These are phyloP conservation scores for Cryphonectria naterciae DNA, from an alignment of 2,329 filamentous ascomycete species.

Conservation along the genomic window DNA sequence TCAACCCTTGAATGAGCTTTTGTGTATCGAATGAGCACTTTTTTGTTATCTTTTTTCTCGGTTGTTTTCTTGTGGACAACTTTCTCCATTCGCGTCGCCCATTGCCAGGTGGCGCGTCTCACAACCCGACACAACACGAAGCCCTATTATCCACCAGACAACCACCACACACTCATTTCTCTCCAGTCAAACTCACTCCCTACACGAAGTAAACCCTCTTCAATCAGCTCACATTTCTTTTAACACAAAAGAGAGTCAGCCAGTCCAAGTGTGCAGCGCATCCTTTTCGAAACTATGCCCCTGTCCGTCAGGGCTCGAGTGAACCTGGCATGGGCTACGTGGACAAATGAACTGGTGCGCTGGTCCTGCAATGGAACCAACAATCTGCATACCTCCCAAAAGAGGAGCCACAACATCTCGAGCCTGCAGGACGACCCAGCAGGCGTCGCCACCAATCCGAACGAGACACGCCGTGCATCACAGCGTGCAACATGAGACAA, in stretches of 20 bases:
- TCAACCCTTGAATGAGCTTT: conserved; percentile 15
- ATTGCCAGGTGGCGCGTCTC: background rate
- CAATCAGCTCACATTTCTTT: background rate
- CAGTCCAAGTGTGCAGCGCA: background rate
- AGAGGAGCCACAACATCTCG: background rate
- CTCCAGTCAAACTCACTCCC: background rate
- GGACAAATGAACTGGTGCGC: conserved; percentile 2
- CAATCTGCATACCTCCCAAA: background rate
- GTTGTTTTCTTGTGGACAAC: background rate
- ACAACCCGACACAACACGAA: background rate
- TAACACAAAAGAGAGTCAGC: background rate
- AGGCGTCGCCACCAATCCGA: background rate
- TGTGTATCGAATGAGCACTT: background rate
- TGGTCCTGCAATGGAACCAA: background rate
- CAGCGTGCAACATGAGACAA: background rate
- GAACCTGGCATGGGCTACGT: background rate
- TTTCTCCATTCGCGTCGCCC: background rate
- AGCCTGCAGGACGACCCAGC: too few relatives aligned
- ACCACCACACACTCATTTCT: background rate
- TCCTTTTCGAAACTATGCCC: background rate
- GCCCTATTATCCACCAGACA: background rate
- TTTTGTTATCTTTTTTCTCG: background rate
- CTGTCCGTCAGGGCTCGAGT: background rate
- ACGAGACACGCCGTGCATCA: background rate
- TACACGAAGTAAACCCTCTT: background rate